A percentile compares a stretch with the other conserved stretches of the same genome.
phyloP scores from a whole-genome alignment of 805 yeast genomes.

The Candida golubevii region DNA sequence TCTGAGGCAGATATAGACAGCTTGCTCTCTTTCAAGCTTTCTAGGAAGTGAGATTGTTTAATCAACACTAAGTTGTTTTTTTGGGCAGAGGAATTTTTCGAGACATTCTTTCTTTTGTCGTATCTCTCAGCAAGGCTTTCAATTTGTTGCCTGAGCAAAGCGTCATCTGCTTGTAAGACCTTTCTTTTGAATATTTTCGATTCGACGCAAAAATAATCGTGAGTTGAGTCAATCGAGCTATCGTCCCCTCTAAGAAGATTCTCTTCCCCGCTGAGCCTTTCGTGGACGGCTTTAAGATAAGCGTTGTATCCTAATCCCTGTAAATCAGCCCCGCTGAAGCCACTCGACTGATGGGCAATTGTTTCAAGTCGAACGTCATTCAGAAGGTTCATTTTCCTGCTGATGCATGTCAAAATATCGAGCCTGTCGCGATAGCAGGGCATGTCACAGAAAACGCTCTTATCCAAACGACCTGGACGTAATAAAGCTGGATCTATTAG shows the following conservation, averaged over 20 bases:
- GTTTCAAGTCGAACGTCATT: conserved; percentile 46
- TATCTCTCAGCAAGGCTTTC: conserved; percentile 29
- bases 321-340: conserved; percentile 91
- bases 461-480: conserved; percentile 95
- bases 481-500: conserved; percentile 89
- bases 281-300: conserved; percentile 78
- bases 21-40: conserved; percentile 70
- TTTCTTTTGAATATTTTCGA: conserved; percentile 26
- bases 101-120: not conserved
- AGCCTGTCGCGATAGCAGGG: conserved; percentile 68
- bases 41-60: conserved; percentile 49
- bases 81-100: conserved; percentile 15
- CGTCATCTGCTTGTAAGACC: conserved; percentile 38
- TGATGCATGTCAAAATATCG: conserved; percentile 62
- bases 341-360: conserved; percentile 59
- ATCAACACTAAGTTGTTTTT: too few relatives aligned
- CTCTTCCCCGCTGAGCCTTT: conserved; percentile 48
- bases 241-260: conserved; percentile 16
- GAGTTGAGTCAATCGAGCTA: not conserved
- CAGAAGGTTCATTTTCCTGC: conserved; percentile 55
- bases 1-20: conserved; percentile 85
- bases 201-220: conserved; percentile 42
- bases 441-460: conserved; percentile 84
- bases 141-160: conserved; percentile 39
- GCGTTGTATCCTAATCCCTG: conserved; percentile 93